phyloP scores from a whole-genome alignment of 2,329 filamentous ascomycete genomes.

The Pestalotiopsis sp. region DNA sequence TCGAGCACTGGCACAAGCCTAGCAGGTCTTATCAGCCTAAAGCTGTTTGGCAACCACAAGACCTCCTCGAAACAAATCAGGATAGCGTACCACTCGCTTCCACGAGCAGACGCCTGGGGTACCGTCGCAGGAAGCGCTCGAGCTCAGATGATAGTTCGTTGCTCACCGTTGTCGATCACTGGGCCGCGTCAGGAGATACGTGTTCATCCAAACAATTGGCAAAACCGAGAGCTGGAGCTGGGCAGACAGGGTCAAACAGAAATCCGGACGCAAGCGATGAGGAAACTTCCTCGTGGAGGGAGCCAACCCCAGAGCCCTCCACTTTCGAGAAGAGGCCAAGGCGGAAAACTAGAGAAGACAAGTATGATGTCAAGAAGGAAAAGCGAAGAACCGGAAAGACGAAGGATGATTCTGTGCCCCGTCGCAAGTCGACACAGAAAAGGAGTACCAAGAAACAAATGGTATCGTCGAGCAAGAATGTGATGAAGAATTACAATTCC shows the following conservation, averaged over 20 bases:
- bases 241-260: background rate
- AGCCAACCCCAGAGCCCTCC: constrained; percentile 11
- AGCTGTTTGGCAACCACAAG: background rate
- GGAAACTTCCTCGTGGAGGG: constrained; percentile 21
- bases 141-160: constrained; percentile 28
- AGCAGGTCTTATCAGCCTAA: background rate
- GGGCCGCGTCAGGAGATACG: background rate
- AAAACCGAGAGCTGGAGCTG: constrained; percentile 13
- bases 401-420: constrained; percentile 14
- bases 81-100: background rate
- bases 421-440: constrained; percentile 18
- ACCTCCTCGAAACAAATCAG: background rate
- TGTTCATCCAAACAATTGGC: constrained; percentile 10
- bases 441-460: constrained; percentile 29
- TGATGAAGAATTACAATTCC: constrained; percentile 60
- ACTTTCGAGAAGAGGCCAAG: constrained; percentile 54
- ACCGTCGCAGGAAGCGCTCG: constrained; percentile 13
- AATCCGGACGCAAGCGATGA: constrained; percentile 1
- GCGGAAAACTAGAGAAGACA: constrained; percentile 57
- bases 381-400: constrained; percentile 27
- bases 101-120: background rate
- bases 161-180: constrained; percentile 23
- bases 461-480: constrained; percentile 42
- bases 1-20: background rate
- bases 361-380: constrained; percentile 49